Conservation (phyloP, 306 rosid species). For the Castanea crenata region DNA sequence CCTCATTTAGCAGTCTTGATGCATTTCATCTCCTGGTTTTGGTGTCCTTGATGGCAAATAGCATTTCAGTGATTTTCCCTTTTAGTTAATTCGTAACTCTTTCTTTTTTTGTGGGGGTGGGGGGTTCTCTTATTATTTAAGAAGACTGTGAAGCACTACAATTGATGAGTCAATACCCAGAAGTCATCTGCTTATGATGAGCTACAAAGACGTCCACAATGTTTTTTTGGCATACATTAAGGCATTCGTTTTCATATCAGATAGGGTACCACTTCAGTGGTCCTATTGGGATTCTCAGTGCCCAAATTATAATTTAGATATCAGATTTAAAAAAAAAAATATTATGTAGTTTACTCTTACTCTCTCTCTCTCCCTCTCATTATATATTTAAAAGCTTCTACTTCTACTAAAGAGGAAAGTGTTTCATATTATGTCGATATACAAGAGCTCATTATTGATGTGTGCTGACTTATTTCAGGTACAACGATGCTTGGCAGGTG, state of each 20-base stretch:
- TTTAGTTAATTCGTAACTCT: no score
- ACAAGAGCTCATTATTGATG: conserved; percentile 22
- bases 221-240: not conserved
- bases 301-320: not conserved
- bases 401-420: not conserved
- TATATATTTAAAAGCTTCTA: not conserved
- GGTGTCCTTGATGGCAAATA: no score
- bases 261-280: no score
- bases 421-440: not conserved
- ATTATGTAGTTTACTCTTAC: not conserved
- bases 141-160: not conserved
- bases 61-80: no score
- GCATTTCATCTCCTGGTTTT: no score
- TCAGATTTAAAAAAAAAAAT: not conserved
- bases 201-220: not conserved
- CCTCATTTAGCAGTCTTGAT: no score
- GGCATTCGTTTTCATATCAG: not conserved
- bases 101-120: not conserved
- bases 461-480: conserved; percentile 42
- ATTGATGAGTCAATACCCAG: not conserved
- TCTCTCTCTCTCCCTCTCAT: not conserved
- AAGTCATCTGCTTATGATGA: not conserved
- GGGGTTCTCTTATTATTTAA: not conserved
- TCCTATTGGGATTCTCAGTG: no score
- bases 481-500: conserved; percentile 68